phyloP scores from a whole-genome alignment of 345 rosid species.

The Ricinus communis region DNA sequence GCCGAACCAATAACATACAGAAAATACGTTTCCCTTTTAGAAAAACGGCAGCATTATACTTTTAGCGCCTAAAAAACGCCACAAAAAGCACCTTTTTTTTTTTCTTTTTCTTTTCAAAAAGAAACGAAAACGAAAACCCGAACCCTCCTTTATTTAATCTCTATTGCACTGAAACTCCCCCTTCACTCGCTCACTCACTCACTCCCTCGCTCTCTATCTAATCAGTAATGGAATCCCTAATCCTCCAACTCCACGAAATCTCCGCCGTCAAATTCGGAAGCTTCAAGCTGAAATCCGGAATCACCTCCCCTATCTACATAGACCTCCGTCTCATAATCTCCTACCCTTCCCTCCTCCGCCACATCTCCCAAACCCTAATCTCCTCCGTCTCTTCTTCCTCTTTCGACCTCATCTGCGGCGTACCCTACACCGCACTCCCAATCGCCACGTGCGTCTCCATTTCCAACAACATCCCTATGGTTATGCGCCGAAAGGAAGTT shows the following conservation, averaged over 20 bases:
- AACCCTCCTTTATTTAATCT: no score
- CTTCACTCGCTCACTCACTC: no score
- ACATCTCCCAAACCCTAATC: constrained; percentile 67
- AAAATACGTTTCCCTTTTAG: no score
- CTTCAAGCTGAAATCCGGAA: constrained; percentile 94
- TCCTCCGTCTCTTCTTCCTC: constrained; percentile 59
- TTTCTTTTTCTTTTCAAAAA: no score
- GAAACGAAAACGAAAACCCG: no score
- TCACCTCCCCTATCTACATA: constrained; percentile 83
- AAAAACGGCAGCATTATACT: no score
- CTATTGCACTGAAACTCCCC: neutral
- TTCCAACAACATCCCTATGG: constrained; percentile 65
- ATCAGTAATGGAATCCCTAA: constrained; percentile 73
- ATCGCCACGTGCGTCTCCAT: constrained; percentile 83
- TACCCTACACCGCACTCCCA: constrained; percentile 95
- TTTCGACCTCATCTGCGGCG: constrained; percentile 78
- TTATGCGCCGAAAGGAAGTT: constrained; percentile 91
- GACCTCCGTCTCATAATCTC: constrained; percentile 93
- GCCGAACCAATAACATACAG: no score
- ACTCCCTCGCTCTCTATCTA: constrained; percentile 8
- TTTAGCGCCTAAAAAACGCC: no score
- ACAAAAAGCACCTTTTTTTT: no score
- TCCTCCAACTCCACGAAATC: constrained; percentile 82
- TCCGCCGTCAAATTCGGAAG: constrained; percentile 87
- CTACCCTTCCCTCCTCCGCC: constrained; percentile 73